phyloP scores from a whole-genome alignment of 208 protist species.

The Leishmania arabica region DNA sequence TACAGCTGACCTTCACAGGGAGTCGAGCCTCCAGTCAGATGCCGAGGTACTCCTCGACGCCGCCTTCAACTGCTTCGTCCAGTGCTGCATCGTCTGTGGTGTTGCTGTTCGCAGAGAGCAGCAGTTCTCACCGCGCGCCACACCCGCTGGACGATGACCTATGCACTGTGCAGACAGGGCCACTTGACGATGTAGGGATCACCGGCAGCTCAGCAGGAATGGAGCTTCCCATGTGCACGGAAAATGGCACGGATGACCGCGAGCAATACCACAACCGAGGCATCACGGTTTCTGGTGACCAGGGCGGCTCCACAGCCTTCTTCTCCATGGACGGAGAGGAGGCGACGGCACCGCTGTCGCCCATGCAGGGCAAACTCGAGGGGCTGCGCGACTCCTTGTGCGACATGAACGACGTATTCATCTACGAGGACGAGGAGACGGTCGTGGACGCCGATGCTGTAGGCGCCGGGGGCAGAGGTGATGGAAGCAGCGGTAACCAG shows the following conservation, averaged over 20 bases:
- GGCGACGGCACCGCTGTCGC: not conserved
- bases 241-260: not conserved
- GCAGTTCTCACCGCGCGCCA: conserved; percentile 5
- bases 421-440: conserved; percentile 48
- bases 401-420: conserved; percentile 52
- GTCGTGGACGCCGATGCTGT: not conserved
- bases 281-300: not conserved
- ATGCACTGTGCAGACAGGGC: not conserved
- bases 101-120: conserved; percentile 9
- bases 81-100: not conserved
- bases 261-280: not conserved
- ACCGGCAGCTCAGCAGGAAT: not conserved
- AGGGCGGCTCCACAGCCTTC: not conserved
- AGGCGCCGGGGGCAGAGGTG: not conserved
- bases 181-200: not conserved
- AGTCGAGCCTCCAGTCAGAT: conserved; percentile 3
- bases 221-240: not conserved
- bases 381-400: conserved; percentile 30
- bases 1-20: conserved; percentile 15
- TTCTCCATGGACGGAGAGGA: not conserved
- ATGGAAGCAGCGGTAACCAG: not conserved
- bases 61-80: not conserved
- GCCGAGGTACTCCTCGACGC: not conserved
- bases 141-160: not conserved
- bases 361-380: not conserved